These are phyloP conservation scores for Leptodermis oblonga DNA, from an alignment of 257 asterid genomes.

Conservation along the genomic window DNA sequence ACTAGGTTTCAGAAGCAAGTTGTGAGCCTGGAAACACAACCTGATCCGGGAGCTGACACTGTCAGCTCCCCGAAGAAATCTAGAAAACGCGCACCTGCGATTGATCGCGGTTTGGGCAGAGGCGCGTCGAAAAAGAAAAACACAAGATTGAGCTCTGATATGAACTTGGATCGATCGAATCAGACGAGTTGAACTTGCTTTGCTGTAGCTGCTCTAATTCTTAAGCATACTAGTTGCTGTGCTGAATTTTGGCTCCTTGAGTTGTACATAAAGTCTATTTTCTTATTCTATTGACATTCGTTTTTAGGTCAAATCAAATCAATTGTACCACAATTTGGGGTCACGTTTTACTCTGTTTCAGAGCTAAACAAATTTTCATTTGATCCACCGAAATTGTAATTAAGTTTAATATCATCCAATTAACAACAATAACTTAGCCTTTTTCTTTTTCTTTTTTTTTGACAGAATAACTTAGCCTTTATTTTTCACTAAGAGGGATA, in stretches of 20 bases:
- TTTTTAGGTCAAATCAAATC: too few relatives aligned
- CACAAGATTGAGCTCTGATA: slow-evolving; percentile 18
- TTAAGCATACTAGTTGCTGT: too few relatives aligned
- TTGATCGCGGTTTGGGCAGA: slow-evolving; percentile 14
- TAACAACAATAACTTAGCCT: too few relatives aligned
- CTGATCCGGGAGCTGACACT: slow-evolving; percentile 6
- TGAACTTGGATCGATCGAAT: slow-evolving; percentile 24
- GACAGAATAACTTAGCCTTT: too few relatives aligned
- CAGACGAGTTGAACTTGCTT: slow-evolving; percentile 15
- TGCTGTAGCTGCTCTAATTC: slow-evolving; percentile 1
- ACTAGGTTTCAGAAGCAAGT: slow-evolving; percentile 19
- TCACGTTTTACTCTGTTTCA: too few relatives aligned
- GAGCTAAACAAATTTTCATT: too few relatives aligned
- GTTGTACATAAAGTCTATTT: slow-evolving; percentile 5
- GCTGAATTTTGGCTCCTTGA: not conserved
- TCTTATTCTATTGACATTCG: too few relatives aligned
- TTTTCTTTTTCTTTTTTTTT: too few relatives aligned
- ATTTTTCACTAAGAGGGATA: too few relatives aligned
- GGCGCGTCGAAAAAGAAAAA: slow-evolving; percentile 24
- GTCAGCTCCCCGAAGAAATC: slow-evolving; percentile 25
- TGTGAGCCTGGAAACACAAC: slow-evolving; percentile 18
- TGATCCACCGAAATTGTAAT: too few relatives aligned
- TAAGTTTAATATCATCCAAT: too few relatives aligned
- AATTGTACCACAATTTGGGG: too few relatives aligned
- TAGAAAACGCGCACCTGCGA: slow-evolving; percentile 43